Conservation (phyloP, 805 yeast genomes). For the Starmerella geochares region DNA sequence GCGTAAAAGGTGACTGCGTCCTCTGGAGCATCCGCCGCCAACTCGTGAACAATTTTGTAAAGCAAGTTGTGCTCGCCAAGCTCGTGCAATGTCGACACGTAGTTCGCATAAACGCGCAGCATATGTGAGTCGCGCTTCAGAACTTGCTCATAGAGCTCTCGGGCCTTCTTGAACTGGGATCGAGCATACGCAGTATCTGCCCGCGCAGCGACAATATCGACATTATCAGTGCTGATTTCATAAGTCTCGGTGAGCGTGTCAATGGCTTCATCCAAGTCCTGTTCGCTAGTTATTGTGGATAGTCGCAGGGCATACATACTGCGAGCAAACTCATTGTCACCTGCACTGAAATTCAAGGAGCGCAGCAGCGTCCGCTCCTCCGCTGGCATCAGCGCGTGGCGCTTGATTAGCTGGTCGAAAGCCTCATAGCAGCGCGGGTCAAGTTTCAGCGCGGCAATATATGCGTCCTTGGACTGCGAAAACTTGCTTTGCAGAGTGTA, state of each 20-base stretch:
- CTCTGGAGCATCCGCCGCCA: constrained; percentile 76
- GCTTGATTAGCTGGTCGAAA: constrained; percentile 62
- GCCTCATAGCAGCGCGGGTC: constrained; percentile 94
- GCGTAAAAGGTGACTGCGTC: constrained; percentile 84
- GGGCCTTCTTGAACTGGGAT: constrained; percentile 68
- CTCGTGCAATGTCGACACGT: constrained; percentile 76
- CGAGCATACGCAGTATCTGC: constrained; percentile 65
- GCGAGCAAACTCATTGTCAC: constrained; percentile 61
- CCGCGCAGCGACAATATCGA: constrained; percentile 56
- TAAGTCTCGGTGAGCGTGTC: constrained; percentile 58
- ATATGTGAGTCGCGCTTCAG: constrained; percentile 52
- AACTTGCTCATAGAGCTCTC: constrained; percentile 55
- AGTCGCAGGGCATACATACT: constrained; percentile 65
- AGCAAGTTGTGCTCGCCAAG: constrained; percentile 71
- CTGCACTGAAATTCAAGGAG: constrained; percentile 61
- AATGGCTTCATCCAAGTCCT: constrained; percentile 55
- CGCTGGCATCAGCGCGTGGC: constrained; percentile 64
- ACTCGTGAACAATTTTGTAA: constrained; percentile 68
- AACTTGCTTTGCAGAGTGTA: constrained; percentile 75
- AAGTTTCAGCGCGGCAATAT: constrained; percentile 71
- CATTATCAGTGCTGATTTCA: constrained; percentile 48
- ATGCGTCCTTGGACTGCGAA: constrained; percentile 76
- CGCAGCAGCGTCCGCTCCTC: constrained; percentile 46
- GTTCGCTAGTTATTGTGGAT: constrained; percentile 55
- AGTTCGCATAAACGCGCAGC: constrained; percentile 61